Evolutionary conservation across 345 rosid species (phyloP), one percentile per base, ranked within the genome.

Genomic region (Raphanus sativus): DNA sequence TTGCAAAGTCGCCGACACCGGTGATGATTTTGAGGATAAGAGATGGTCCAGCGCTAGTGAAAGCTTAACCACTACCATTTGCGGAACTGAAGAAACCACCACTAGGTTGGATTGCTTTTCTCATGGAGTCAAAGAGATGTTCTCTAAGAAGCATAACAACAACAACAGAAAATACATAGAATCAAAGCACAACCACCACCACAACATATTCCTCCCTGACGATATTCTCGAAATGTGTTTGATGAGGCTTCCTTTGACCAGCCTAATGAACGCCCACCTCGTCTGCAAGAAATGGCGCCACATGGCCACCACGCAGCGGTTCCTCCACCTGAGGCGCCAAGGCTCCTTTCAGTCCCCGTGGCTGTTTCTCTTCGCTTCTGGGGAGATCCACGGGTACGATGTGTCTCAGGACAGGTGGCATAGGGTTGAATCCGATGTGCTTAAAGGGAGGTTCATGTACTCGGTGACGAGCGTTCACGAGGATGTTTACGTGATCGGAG

Each of bases 241-340:
- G 86, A 81, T 92, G 75, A 87, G 97, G 76, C 92, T 95, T 62
- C 99, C 99, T 5, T 67, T 95, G 79, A 85, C 86, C 52, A 87
- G 91, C 69, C 86, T 95, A 61, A 77, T 91, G 97, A 95, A 82
- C 70, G 91, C 98, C 4, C 96, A 94, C 15, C 97, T 91, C 32
- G 99, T 95, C 40, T 95, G 99, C 84, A 95, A 87, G 89, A 95
- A 88, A 76, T 95, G 99, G 99, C 84, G 89, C 74, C 73, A 73
- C 82, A 82, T 92, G 91, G 85, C 93, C 24, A 88, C 90, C 10
- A 86, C 88, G 17, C 71, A 87, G 34, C 85, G 93, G 56, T 92
- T 95, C 79, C 71, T 95, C 74, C 91, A 82, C 82, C 77, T 89
- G 86, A 88, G 99, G 78, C 84, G 71, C 38, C 91, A 92, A 66